A percentile compares a stretch with the other conserved stretches of the same genome.
Conservation (phyloP, 306 rosid species). For the Dalbergia cultrata region DNA sequence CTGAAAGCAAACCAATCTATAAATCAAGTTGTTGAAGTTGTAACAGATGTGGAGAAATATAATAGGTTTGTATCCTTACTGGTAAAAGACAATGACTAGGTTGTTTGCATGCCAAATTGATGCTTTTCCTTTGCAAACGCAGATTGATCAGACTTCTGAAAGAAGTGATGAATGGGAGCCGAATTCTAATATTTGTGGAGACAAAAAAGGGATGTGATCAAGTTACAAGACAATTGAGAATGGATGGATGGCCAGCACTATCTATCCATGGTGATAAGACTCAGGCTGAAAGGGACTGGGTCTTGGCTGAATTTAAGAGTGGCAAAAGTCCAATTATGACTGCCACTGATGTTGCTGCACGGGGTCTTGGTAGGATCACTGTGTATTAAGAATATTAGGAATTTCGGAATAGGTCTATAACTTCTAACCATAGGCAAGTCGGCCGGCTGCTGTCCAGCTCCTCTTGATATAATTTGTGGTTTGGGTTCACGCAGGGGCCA, state of each 20-base stretch:
- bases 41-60: conserved; percentile 82
- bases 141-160: conserved; percentile 86
- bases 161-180: conserved; percentile 79
- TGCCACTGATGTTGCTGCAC: conserved; percentile 99
- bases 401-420: conserved; percentile 60
- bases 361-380: conserved; percentile 99
- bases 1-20: conserved; percentile 95
- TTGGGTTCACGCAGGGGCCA: conserved; percentile 72
- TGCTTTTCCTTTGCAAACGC: conserved; percentile 46
- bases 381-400: conserved; percentile 76
- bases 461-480: conserved; percentile 87
- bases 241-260: conserved; percentile 98
- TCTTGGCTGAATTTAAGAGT: conserved; percentile 96
- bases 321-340: conserved; percentile 98
- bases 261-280: conserved; percentile 98
- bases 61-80: conserved; percentile 70
- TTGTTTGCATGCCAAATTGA: conserved; percentile 39
- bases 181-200: conserved; percentile 85
- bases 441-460: conserved; percentile 99
- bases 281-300: conserved; percentile 98
- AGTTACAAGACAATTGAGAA: conserved; percentile 90
- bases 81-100: background rate
- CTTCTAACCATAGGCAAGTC: conserved; percentile 67
- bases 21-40: conserved; percentile 84
- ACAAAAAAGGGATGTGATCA: conserved; percentile 95